Evolutionary conservation across 2,329 filamentous ascomycete genomes (phyloP).

Genomic region (Ophiocordyceps polyrhachis-furcata): DNA sequence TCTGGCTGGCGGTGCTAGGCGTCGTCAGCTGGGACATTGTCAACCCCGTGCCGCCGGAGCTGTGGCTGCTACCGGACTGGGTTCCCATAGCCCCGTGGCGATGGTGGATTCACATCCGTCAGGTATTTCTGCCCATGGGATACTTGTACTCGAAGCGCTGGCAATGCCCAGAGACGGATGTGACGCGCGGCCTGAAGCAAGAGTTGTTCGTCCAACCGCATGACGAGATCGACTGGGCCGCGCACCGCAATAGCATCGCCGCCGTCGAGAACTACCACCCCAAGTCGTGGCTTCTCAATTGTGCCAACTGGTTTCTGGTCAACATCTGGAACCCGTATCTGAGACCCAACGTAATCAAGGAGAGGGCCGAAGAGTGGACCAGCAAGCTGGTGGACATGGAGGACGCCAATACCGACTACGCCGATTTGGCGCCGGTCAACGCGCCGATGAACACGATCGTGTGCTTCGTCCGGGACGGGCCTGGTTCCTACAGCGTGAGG

Average conservation of each 20-base stretch:
- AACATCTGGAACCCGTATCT: constrained; percentile 68
- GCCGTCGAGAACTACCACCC: constrained; percentile 78
- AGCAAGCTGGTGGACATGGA: constrained; percentile 78
- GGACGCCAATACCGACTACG: constrained; percentile 79
- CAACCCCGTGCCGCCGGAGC: constrained; percentile 81
- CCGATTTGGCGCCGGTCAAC: constrained; percentile 75
- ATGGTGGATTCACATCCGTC: constrained; percentile 98
- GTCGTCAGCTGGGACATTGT: constrained; percentile 80
- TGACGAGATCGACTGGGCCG: constrained; percentile 57
- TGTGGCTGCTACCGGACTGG: constrained; percentile 90
- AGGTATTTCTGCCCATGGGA: constrained; percentile 85
- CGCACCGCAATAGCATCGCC: constrained; percentile 67
- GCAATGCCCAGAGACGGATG: constrained; percentile 53
- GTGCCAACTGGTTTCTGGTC: constrained; percentile 59
- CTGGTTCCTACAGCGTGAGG: constrained; percentile 49
- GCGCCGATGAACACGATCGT: constrained; percentile 76
- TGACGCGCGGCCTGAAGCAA: constrained; percentile 54
- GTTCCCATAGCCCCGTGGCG: constrained; percentile 76
- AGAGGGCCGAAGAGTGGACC: constrained; percentile 60
- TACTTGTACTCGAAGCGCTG: constrained; percentile 76
- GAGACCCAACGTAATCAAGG: constrained; percentile 43
- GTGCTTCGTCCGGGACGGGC: constrained; percentile 72
- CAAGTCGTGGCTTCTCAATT: constrained; percentile 67
- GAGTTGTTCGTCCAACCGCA: constrained; percentile 72
- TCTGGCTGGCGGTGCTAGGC: constrained; percentile 75